phyloP scores from a whole-genome alignment of 345 rosid genomes.

The Aegle marmelos region DNA sequence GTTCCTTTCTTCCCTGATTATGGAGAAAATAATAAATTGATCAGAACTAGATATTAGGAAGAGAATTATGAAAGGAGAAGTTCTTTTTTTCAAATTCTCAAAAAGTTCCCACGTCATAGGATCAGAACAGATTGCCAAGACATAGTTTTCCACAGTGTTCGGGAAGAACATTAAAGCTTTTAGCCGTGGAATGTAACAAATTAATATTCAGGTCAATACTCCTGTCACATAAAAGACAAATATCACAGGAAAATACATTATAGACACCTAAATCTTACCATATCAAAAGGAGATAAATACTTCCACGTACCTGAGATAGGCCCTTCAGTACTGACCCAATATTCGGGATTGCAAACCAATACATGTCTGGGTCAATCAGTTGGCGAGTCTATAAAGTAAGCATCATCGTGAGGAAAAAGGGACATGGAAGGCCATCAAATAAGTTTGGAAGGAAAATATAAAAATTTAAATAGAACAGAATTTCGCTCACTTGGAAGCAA shows the following conservation, averaged over 20 bases:
- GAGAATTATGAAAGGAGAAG: neutral
- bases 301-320: conserved; percentile 60
- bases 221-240: neutral
- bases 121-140: neutral
- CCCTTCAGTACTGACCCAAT: conserved; percentile 82
- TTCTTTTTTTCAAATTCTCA: conserved; percentile 9
- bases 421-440: neutral
- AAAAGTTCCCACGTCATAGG: neutral
- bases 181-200: neutral
- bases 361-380: conserved; percentile 75
- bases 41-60: neutral
- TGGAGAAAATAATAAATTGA: conserved; percentile 5
- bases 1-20: conserved; percentile 89
- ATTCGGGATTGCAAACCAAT: conserved; percentile 92
- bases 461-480: neutral
- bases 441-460: neutral
- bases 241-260: neutral
- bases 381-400: conserved; percentile 60
- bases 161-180: neutral
- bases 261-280: neutral
- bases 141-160: neutral
- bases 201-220: neutral
- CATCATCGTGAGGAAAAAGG: conserved; percentile 4
- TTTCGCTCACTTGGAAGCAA: conserved; percentile 1
- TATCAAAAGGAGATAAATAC: neutral